Percentiles rank a stretch among this genome's conserved stretches.
Conservation (phyloP, 495 filamentous ascomycete genomes). For the Tricharina praecox region DNA sequence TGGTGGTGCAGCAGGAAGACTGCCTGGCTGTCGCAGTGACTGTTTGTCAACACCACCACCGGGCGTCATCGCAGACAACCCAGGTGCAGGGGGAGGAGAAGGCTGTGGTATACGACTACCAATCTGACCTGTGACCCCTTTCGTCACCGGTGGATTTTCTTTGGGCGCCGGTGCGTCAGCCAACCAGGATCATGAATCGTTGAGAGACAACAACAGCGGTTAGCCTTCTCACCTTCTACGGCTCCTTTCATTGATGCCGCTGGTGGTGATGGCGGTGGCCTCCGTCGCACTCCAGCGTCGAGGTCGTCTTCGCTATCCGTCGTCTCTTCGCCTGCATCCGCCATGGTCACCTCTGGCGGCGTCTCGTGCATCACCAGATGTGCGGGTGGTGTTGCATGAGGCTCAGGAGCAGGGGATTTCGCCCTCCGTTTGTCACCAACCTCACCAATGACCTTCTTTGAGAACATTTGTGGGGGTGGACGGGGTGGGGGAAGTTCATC, state of each 20-base stretch:
- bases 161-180: background rate
- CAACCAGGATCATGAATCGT: background rate
- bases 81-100: background rate
- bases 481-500: background rate
- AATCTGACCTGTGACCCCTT: background rate
- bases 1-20: too few species aligned
- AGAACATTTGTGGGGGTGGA: constrained; percentile 22
- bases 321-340: constrained; percentile 33
- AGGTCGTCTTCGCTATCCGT: background rate
- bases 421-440: constrained; percentile 62
- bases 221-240: background rate
- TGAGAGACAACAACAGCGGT: too few species aligned
- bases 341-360: background rate
- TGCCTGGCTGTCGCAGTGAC: background rate
- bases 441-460: constrained; percentile 44
- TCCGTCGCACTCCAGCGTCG: background rate
- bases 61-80: background rate
- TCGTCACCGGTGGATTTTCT: background rate
- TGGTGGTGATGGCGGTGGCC: background rate
- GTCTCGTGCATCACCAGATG: too few species aligned
- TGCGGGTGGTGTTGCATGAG: too few species aligned
- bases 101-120: background rate
- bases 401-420: constrained; percentile 29
- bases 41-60: background rate
- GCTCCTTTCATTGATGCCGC: background rate